Percentiles rank a stretch among this genome's conserved stretches.
These are phyloP conservation scores for Aphanomyces euteiches DNA, from an alignment of 352 stramenopile genomes.

Conservation along the genomic window DNA sequence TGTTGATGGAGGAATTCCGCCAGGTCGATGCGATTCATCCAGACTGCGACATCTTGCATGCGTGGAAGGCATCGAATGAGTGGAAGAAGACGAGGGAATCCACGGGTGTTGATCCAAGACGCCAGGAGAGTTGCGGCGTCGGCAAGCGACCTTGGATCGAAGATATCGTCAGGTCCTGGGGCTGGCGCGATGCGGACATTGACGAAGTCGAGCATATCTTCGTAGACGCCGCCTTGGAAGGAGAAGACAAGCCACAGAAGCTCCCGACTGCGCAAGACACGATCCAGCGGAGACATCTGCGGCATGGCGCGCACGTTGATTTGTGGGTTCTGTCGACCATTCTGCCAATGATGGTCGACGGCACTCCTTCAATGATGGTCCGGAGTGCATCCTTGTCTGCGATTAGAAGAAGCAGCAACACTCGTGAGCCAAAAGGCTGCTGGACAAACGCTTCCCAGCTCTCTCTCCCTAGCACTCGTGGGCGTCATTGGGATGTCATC, in stretches of 20 bases:
- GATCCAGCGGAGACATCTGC: not conserved
- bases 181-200: not conserved
- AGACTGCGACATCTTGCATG: not conserved
- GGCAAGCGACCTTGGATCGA: not conserved
- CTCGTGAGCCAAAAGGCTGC: too few relatives aligned
- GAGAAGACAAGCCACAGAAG: not conserved
- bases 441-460: too few relatives aligned
- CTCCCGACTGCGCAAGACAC: not conserved
- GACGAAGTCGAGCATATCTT: not conserved
- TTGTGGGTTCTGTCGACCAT: too few relatives aligned
- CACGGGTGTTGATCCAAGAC: not conserved
- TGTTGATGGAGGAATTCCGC: not conserved
- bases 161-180: not conserved
- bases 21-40: not conserved
- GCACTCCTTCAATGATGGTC: too few relatives aligned
- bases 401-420: too few relatives aligned
- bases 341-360: too few relatives aligned
- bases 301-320: too few relatives aligned
- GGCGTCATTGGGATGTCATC: too few relatives aligned
- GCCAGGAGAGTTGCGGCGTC: not conserved
- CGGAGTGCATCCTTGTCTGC: too few relatives aligned
- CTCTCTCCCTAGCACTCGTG: too few relatives aligned
- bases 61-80: not conserved
- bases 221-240: not conserved
- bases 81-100: not conserved